Conservation (phyloP, 169 alveolate genomes). For the Plasmodium relictum region DNA sequence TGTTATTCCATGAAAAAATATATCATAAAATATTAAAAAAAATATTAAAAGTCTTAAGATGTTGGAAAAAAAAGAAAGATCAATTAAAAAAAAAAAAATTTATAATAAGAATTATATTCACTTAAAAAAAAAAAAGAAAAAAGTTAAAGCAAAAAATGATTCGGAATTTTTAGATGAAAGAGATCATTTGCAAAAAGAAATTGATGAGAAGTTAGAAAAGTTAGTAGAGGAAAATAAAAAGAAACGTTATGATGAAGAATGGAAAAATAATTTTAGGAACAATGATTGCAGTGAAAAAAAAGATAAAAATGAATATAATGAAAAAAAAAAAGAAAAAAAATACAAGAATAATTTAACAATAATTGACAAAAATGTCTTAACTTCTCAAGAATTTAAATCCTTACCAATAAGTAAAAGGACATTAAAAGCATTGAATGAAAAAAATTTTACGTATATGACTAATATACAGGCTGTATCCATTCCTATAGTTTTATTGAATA, state of each 20-base stretch:
- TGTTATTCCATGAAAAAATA: not conserved
- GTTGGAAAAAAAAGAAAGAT: constrained; percentile 9
- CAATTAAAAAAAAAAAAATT: constrained; percentile 14
- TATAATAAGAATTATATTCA: constrained; percentile 38
- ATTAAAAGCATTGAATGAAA: constrained; percentile 44
- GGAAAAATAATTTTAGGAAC: constrained; percentile 10
- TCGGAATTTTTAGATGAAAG: constrained; percentile 27
- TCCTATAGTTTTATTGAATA: constrained; percentile 66
- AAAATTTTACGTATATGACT: constrained; percentile 62
- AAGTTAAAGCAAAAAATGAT: constrained; percentile 12
- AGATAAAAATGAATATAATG: constrained; percentile 1
- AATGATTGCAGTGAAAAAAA: constrained; percentile 6
- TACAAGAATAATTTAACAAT: constrained; percentile 65
- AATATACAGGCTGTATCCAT: constrained; percentile 66
- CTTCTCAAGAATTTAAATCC: constrained; percentile 33
- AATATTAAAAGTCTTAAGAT: constrained; percentile 20
- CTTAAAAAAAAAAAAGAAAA: constrained; percentile 37
- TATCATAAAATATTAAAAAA: not conserved
- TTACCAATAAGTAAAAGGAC: constrained; percentile 71
- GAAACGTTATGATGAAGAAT: constrained; percentile 50
- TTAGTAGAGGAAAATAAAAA: constrained; percentile 70
- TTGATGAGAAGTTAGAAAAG: constrained; percentile 45
- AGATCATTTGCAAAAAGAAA: constrained; percentile 44
- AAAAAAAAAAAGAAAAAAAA: constrained; percentile 16
- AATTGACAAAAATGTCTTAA: constrained; percentile 65